Evolutionary conservation across 768 basidiomycete species (phyloP).

Genomic region (Paxillus rubicundulus): DNA sequence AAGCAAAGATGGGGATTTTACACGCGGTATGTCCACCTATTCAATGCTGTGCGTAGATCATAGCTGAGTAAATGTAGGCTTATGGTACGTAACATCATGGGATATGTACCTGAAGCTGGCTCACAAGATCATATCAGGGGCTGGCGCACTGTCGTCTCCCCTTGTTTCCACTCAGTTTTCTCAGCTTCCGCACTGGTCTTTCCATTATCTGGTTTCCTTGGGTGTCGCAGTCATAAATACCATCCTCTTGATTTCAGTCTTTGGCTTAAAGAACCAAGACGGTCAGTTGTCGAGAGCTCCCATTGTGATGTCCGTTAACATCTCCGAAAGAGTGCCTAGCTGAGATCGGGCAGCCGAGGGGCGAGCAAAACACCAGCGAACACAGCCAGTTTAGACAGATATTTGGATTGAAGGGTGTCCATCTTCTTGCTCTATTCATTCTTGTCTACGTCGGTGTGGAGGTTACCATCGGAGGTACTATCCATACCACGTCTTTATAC

Average conservation of each 20-base stretch:
- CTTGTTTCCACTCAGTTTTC: conserved; percentile 82
- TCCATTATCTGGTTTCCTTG: conserved; percentile 72
- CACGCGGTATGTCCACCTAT: conserved; percentile 36
- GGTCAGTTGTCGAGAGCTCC: conserved; percentile 38
- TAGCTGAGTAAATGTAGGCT: conserved; percentile 15
- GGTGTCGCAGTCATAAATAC: conserved; percentile 62
- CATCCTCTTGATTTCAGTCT: conserved; percentile 50
- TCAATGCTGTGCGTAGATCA: conserved; percentile 11
- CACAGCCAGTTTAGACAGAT: conserved; percentile 49
- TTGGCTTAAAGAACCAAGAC: conserved; percentile 69
- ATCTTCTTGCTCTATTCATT: conserved; percentile 60
- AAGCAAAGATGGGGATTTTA: conserved; percentile 40
- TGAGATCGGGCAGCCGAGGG: conserved; percentile 48
- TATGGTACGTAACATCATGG: conserved; percentile 30
- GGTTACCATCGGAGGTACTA: conserved; percentile 47
- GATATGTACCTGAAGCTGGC: neutral
- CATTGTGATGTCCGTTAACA: conserved; percentile 2
- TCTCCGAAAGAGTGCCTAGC: conserved; percentile 46
- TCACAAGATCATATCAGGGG: conserved; percentile 40
- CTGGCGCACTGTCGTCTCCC: conserved; percentile 66
- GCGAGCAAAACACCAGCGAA: conserved; percentile 36
- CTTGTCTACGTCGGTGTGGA: conserved; percentile 71
- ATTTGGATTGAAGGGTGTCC: conserved; percentile 49
- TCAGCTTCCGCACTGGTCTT: conserved; percentile 63
- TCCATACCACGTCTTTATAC: neutral